Base-by-base conservation (phyloP, 768 basidiomycete genomes). In the Boletus rex-veris region DNA sequence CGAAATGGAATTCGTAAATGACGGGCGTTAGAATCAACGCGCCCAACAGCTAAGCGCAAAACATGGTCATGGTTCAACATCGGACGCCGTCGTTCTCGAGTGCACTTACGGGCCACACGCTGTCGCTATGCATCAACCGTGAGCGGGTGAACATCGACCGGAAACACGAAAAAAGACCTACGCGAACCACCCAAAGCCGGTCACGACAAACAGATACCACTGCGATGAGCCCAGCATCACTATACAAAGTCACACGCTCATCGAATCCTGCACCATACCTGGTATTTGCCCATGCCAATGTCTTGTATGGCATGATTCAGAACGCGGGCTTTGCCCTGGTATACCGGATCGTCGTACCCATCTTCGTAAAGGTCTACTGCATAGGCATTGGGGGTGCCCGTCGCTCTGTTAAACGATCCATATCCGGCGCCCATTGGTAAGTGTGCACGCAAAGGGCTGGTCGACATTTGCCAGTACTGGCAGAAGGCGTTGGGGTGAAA, bases 251-350 rank as follows among this genome's bases (percentile, higher is more conserved):
- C 36, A 45, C 8, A 14, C 14, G 15, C 6, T 14, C 33, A 11
- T 35, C 6, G 33, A 35, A 35, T 28, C n/a, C 0, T 28, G 7
- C 16, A 16, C 9, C 37, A 16, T 45, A 75, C 79, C 74, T 81
- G 81, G 54, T 82, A 82, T 56, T 66, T 76, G 7, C 80, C 81
- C 79, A 82, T 82, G 2, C 80, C 80, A 18, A 82, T 79, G 33
- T 79, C 76, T 60, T 79, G 77, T 41, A 82, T 71, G 5, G 77
- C 73, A 38, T 69, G 67, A 44, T 78, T 79, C 51, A 82, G 53
- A 31, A 80, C 62, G 24, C 68, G 67, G 1, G 80, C 80, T 59
- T 81, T 82, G 0, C 75, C 77, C 42, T 70, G 72, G 54, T 81
- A 82, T 9, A 79, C 69, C 0, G 75, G 79, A 52, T 81, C 79